These are phyloP conservation scores for Boletellus dicymbophilus DNA, from an alignment of 1,284 basidiomycete genomes.

Conservation along the genomic window DNA sequence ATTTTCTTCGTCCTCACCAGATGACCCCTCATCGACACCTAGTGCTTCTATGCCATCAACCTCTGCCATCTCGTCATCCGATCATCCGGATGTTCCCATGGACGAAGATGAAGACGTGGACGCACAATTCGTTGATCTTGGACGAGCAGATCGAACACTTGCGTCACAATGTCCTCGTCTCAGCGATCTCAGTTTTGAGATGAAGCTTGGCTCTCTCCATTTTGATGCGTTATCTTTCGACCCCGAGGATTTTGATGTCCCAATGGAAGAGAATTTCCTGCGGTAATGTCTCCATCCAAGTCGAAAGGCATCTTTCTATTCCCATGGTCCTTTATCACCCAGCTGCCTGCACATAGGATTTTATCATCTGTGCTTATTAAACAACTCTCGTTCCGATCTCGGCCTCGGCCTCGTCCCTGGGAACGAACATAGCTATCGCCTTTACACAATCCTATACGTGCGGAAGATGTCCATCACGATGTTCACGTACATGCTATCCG, in stretches of 20 bases:
- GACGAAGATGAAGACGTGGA: constrained; percentile 20
- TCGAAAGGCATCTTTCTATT: neutral
- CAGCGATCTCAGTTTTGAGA: constrained; percentile 51
- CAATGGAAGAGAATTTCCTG: constrained; percentile 14
- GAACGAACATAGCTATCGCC: constrained; percentile 1
- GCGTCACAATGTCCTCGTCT: too few species aligned
- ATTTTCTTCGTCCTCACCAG: constrained; percentile 37
- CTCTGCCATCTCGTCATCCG: constrained; percentile 16
- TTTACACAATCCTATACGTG: constrained; percentile 3
- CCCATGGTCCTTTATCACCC: constrained; percentile 1
- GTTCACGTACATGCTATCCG: constrained; percentile 11
- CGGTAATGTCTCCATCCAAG: constrained; percentile 15
- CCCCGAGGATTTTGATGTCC: constrained; percentile 47
- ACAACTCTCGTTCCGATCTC: too few species aligned
- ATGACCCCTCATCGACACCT: constrained; percentile 3
- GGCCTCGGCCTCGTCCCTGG: constrained; percentile 1
- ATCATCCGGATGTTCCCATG: constrained; percentile 17
- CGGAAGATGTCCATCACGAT: constrained; percentile 7
- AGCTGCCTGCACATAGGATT: constrained; percentile 1
- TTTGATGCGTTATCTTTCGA: constrained; percentile 70
- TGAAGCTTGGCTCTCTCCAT: constrained; percentile 67
- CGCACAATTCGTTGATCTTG: constrained; percentile 20
- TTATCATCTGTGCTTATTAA: constrained; percentile 5
- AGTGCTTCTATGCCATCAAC: constrained; percentile 5
- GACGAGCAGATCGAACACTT: constrained; percentile 11